Evolutionary conservation across 345 rosid species (phyloP).

Genomic region (Lumnitzera littorea): DNA sequence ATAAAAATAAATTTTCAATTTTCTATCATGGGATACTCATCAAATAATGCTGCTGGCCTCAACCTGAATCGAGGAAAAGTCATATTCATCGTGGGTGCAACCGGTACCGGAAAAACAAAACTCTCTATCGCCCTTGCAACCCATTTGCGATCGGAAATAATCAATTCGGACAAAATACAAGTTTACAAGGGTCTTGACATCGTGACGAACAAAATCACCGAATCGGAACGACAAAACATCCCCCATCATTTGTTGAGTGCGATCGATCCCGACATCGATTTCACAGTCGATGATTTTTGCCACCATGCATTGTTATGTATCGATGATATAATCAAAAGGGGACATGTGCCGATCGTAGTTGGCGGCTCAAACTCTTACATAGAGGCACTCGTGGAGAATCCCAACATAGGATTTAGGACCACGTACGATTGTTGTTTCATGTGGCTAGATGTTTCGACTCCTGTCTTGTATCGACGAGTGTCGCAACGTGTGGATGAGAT

Average conservation of each 20-base stretch:
- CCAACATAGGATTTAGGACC: conserved; percentile 5
- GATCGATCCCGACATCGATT: conserved; percentile 13
- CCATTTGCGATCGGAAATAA: conserved; percentile 16
- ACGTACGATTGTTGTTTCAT: conserved; percentile 25
- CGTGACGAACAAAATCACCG: conserved; percentile 32
- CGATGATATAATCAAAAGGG: conserved; percentile 10
- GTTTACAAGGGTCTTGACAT: conserved; percentile 30
- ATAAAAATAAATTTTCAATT: too few relatives aligned
- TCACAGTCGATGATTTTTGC: conserved; percentile 22
- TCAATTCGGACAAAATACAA: conserved; percentile 38
- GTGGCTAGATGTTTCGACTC: conserved; percentile 27
- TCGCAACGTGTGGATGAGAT: conserved; percentile 29
- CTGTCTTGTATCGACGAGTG: conserved; percentile 16
- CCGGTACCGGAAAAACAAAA: conserved; percentile 31
- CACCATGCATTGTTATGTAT: conserved; percentile 13
- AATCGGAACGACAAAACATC: conserved; percentile 19
- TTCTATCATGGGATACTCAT: too few relatives aligned
- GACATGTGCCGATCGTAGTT: conserved; percentile 21
- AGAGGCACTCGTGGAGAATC: conserved; percentile 16
- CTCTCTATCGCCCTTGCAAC: conserved; percentile 26
- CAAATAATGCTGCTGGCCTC: too few relatives aligned
- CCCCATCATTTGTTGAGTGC: conserved; percentile 32
- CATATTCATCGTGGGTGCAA: conserved; percentile 28
- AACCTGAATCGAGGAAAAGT: background rate
- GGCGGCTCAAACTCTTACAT: conserved; percentile 37